Evolutionary conservation across 2,329 filamentous ascomycete genomes (phyloP).

Genomic region (Dothiorella sarmentorum): DNA sequence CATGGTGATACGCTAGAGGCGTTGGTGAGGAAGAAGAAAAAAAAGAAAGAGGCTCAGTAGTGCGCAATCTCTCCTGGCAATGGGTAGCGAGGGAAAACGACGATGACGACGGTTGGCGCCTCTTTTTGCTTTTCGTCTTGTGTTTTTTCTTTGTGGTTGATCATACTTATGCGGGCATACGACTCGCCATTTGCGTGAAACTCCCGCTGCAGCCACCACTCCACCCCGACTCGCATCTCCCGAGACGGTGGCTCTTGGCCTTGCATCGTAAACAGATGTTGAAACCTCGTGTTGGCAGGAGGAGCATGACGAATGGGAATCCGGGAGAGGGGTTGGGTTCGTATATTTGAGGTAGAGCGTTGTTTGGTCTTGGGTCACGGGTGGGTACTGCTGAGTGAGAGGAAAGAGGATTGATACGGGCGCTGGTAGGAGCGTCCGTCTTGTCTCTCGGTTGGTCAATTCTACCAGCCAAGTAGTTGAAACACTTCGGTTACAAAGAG

Average conservation of each 20-base stretch:
- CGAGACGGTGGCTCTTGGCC: too few species aligned
- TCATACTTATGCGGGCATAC: neutral
- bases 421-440: neutral
- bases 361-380: neutral
- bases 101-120: too few species aligned
- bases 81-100: too few species aligned
- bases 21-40: too few species aligned
- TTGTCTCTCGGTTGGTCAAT: neutral
- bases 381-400: neutral
- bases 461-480: slow-evolving; percentile 7
- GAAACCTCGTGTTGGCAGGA: slow-evolving; percentile 6
- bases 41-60: too few species aligned
- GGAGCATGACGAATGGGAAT: too few species aligned
- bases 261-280: too few species aligned
- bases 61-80: too few species aligned
- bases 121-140: neutral
- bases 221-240: neutral
- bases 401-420: too few species aligned
- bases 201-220: neutral
- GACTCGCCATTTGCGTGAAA: slow-evolving; percentile 11
- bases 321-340: neutral
- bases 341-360: neutral
- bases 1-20: too few species aligned
- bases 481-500: neutral
- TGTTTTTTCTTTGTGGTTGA: neutral